Percentiles rank a stretch among this genome's conserved stretches.
These are phyloP conservation scores for Mrakia hoshinonis DNA, from an alignment of 768 basidiomycete genomes.

Conservation along the genomic window DNA sequence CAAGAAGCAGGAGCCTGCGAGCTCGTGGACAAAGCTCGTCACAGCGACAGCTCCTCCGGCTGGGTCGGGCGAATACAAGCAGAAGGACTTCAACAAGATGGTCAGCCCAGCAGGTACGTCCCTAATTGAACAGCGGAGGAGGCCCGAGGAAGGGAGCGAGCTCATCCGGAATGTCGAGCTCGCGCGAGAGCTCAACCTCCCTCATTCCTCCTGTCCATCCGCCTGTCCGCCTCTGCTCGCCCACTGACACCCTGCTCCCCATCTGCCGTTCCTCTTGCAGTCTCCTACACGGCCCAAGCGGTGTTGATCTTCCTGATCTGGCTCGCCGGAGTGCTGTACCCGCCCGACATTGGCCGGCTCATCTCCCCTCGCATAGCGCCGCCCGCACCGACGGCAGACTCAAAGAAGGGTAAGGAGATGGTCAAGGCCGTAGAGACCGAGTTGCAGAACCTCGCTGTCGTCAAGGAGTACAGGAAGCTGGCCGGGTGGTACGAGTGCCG, in stretches of 20 bases:
- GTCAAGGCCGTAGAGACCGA: constrained; percentile 56
- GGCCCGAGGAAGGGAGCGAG: neutral
- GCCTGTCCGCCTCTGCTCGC: neutral
- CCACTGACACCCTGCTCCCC: neutral
- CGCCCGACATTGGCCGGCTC: constrained; percentile 56
- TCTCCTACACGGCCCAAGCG: neutral
- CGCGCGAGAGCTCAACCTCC: neutral
- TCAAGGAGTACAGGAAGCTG: constrained; percentile 48
- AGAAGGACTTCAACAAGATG: neutral
- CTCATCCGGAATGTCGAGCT: neutral
- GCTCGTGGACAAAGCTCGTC: too few species aligned
- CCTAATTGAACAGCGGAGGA: neutral
- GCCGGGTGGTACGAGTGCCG: constrained; percentile 41
- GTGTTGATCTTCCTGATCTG: constrained; percentile 39
- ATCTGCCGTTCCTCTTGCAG: neutral
- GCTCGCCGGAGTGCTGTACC: constrained; percentile 58
- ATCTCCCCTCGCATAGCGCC: constrained; percentile 71
- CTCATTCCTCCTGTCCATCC: neutral
- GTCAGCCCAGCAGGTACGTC: neutral
- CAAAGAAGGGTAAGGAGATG: constrained; percentile 53
- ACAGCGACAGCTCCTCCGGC: too few species aligned
- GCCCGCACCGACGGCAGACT: constrained; percentile 55
- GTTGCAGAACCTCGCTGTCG: constrained; percentile 57
- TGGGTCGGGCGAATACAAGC: neutral
- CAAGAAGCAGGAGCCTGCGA: too few species aligned